Evolutionary conservation across 2,329 filamentous ascomycete species (phyloP), one percentile per base, ranked within the genome.

Genomic region (Talaromyces marneffei): DNA sequence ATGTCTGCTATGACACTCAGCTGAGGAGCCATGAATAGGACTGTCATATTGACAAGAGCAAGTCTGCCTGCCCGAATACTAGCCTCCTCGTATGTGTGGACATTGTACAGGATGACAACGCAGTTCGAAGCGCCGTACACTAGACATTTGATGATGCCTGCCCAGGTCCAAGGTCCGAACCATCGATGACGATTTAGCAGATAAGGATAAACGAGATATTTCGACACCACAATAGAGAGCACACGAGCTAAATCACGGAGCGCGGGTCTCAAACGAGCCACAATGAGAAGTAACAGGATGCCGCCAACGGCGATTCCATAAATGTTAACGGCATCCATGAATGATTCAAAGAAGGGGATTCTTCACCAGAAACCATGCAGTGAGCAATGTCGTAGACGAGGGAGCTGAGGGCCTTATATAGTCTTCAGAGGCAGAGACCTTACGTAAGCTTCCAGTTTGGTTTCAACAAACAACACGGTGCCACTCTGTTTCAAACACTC

Each of bases 31-130:
- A 53, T 62, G 53, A 70, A 65, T 44, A 61, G 65, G 57, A 66
- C 65, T n/a, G 62, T 55, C 54, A 69, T 39, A 52, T 69, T 69
- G 12, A 70, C 31, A 12, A 70, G 62, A 23, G 64, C 61, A 33
- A 69, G 61, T 31, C 62, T 62, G 55, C 62, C 66, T 25, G 65
- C 65, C 7, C 4, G 10, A 29, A 29, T 7, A 18, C 46, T 50
- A 31, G n/a, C 14, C 25, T 50, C 2, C 2, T 29, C 4, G 4
- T 18, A 29, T 9, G 10, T 29, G 12, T 27, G 14, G 14, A 50
- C 10, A 50, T n/a, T 16, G 10, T 29, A 50, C 3, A 25, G n/a
- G 23, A 50, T 14, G 9, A 25, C 3, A 27, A 50, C 3, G 2
- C 25, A 29, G n/a, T 57, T 57, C 7, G 14, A 18, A 23, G 25